These are phyloP conservation scores for Aureobasidium subglaciale DNA, from an alignment of 2,329 filamentous ascomycete species.

Conservation along the genomic window DNA sequence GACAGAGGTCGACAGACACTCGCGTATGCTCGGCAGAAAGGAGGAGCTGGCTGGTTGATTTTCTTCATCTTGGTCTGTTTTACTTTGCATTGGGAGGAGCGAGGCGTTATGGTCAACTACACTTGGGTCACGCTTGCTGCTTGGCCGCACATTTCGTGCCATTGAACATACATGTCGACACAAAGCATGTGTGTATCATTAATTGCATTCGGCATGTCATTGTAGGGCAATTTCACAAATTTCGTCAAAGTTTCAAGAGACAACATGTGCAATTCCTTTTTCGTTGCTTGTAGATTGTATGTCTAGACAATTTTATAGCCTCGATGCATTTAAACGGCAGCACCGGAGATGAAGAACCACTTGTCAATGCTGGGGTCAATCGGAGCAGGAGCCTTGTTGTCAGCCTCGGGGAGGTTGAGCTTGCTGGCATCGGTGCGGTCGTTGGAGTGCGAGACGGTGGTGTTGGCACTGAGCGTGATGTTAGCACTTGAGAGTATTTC, in stretches of 20 bases:
- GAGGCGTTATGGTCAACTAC: slow-evolving; percentile 7
- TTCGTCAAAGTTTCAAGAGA: neutral
- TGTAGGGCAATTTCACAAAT: neutral
- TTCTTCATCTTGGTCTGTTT: neutral
- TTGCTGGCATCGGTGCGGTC: slow-evolving; percentile 62
- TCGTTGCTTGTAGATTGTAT: slow-evolving; percentile 12
- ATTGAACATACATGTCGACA: too few species aligned
- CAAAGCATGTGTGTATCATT: neutral
- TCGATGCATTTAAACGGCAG: slow-evolving; percentile 40
- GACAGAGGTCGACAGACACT: slow-evolving; percentile 86
- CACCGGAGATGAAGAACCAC: slow-evolving; percentile 99
- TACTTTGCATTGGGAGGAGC: slow-evolving; percentile 11
- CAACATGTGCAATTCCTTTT: slow-evolving; percentile 9
- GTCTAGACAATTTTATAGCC: neutral
- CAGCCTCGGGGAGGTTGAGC: slow-evolving; percentile 68
- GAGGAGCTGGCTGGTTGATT: slow-evolving; percentile 60
- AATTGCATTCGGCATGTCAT: neutral
- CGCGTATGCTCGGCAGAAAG: slow-evolving; percentile 70
- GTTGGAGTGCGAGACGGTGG: slow-evolving; percentile 64
- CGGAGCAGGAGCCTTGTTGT: slow-evolving; percentile 76
- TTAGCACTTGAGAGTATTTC: slow-evolving; percentile 16
- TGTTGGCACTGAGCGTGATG: slow-evolving; percentile 61
- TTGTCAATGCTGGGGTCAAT: slow-evolving; percentile 98
- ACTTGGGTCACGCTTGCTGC: too few species aligned
- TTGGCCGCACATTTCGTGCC: too few species aligned